A percentile compares a stretch with the other conserved stretches of the same genome.
These are phyloP conservation scores for Leishmania braziliensis DNA, from an alignment of 208 protist genomes.

Conservation along the genomic window DNA sequence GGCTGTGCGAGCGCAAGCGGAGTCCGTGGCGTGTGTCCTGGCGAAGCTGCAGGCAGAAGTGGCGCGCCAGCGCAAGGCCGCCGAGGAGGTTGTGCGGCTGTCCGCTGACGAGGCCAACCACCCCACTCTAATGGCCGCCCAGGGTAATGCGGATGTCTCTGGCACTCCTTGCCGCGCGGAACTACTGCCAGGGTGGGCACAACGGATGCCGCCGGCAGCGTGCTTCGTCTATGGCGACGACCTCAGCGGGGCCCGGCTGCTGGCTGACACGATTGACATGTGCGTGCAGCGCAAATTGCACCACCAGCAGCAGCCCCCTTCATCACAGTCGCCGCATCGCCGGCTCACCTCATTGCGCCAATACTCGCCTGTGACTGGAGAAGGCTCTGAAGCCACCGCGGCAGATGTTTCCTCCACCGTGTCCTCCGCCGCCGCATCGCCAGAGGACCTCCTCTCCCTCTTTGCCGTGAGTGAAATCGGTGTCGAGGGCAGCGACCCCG, in stretches of 20 bases:
- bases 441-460: slow-evolving; percentile 15
- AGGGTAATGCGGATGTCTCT: slow-evolving; percentile 6
- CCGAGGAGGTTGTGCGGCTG: slow-evolving; percentile 91
- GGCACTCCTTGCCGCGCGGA: slow-evolving; percentile 31
- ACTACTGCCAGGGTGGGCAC: slow-evolving; percentile 63
- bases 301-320: slow-evolving; percentile 12
- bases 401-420: background rate
- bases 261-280: slow-evolving; percentile 48
- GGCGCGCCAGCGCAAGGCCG: slow-evolving; percentile 64
- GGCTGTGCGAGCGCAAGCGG: slow-evolving; percentile 9
- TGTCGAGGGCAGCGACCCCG: slow-evolving; percentile 22
- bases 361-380: background rate
- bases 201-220: slow-evolving; percentile 73
- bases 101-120: slow-evolving; percentile 34
- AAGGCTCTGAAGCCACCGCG: background rate
- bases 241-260: slow-evolving; percentile 66
- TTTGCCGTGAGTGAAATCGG: slow-evolving; percentile 28
- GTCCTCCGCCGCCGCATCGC: background rate
- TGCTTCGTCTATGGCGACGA: slow-evolving; percentile 84
- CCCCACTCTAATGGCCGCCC: background rate
- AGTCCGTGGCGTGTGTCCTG: slow-evolving; percentile 23
- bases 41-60: slow-evolving; percentile 26
- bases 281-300: slow-evolving; percentile 23
- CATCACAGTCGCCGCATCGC: slow-evolving; percentile 8
- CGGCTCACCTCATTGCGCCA: slow-evolving; percentile 1